phyloP scores from a whole-genome alignment of 2,329 filamentous ascomycete species.

The Fusarium graminum region DNA sequence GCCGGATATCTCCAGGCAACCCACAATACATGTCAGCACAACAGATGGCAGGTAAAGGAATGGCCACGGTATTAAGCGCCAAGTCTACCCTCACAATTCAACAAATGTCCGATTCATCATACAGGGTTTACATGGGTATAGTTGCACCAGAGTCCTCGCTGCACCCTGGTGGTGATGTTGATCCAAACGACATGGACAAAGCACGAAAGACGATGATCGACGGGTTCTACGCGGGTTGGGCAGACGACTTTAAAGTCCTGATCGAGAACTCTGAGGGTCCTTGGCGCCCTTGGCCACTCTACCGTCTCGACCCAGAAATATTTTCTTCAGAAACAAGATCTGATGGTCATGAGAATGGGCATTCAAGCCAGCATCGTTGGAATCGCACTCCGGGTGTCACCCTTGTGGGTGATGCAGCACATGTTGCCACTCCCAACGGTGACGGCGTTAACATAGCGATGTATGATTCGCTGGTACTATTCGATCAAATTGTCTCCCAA shows the following conservation, averaged over 20 bases:
- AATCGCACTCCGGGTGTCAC: neutral
- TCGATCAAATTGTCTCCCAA: neutral
- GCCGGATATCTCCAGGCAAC: constrained; percentile 2
- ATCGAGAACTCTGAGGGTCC: neutral
- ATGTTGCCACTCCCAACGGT: constrained; percentile 8
- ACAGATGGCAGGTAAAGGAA: constrained; percentile 9
- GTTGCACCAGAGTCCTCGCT: neutral
- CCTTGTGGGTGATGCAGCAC: constrained; percentile 7
- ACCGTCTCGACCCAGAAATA: neutral
- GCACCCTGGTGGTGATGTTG: constrained; percentile 4
- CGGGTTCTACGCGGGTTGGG: constrained; percentile 1
- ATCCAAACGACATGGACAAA: constrained; percentile 6
- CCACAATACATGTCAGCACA: neutral
- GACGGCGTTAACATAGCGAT: constrained; percentile 18
- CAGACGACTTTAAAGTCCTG: neutral
- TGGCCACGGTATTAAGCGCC: constrained; percentile 9
- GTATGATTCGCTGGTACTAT: constrained; percentile 10
- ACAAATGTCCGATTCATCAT: constrained; percentile 5
- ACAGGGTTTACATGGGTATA: constrained; percentile 11
- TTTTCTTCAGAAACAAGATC: neutral
- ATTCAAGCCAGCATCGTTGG: neutral
- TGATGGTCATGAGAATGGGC: neutral
- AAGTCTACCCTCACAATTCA: neutral
- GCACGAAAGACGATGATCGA: constrained; percentile 6
- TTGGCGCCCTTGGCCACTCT: constrained; percentile 15